phyloP scores from a whole-genome alignment of 441 rosid species.

The Croton setiger region DNA sequence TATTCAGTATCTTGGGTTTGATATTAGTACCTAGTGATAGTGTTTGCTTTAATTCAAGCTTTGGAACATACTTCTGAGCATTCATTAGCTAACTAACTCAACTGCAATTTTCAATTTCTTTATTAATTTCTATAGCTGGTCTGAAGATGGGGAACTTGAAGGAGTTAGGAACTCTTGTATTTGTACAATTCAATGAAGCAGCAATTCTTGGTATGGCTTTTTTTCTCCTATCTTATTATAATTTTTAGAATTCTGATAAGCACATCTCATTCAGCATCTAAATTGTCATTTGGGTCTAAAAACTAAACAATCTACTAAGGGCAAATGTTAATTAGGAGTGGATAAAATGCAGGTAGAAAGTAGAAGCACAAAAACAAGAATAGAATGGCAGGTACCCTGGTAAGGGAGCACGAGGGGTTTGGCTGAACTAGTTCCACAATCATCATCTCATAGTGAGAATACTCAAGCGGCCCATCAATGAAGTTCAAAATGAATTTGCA shows the following conservation, averaged over 20 bases:
- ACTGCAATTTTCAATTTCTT: slow-evolving; percentile 13
- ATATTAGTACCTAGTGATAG: not conserved
- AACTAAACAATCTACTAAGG: too few relatives aligned
- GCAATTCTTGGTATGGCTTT: slow-evolving; percentile 5
- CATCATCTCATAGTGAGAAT: not conserved
- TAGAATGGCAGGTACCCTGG: slow-evolving; percentile 1
- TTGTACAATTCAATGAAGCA: slow-evolving; percentile 59
- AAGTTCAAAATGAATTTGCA: not conserved
- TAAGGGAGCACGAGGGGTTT: not conserved
- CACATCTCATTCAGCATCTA: not conserved
- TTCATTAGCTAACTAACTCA: slow-evolving; percentile 8
- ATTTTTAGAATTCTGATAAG: not conserved
- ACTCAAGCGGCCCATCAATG: not conserved
- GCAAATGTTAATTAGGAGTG: not conserved
- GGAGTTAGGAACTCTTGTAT: slow-evolving; percentile 58
- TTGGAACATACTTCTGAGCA: not conserved
- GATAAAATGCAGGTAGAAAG: not conserved
- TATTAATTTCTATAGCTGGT: slow-evolving; percentile 32
- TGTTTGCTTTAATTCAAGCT: not conserved
- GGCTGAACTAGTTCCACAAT: not conserved
- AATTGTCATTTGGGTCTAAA: not conserved
- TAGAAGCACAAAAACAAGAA: not conserved
- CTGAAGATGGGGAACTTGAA: slow-evolving; percentile 60
- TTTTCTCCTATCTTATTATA: not conserved
- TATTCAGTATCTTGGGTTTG: not conserved